phyloP scores from a whole-genome alignment of 2,329 filamentous ascomycete species.

The Magnaporthiopsis rhizophila region DNA sequence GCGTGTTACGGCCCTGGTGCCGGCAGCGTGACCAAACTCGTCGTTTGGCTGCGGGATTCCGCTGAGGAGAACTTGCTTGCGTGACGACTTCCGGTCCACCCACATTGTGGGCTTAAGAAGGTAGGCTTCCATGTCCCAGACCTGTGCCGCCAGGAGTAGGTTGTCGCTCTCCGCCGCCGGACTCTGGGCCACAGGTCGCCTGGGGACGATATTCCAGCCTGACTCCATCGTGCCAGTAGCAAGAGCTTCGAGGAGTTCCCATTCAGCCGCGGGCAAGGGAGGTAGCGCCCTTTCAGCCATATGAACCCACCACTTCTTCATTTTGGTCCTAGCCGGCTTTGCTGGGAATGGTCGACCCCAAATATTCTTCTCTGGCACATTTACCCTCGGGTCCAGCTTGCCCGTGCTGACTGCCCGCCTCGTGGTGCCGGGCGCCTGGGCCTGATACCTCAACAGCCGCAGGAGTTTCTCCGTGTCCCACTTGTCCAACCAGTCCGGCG shows the following conservation, averaged over 20 bases:
- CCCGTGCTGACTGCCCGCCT: constrained; percentile 11
- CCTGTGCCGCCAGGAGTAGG: not conserved
- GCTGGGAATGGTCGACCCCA: constrained; percentile 40
- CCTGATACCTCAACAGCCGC: constrained; percentile 34
- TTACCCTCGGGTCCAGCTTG: constrained; percentile 23
- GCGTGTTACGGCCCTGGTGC: not conserved
- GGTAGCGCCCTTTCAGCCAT: constrained; percentile 40
- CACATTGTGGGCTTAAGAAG: constrained; percentile 4
- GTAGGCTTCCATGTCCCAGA: constrained; percentile 8
- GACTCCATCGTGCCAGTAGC: constrained; percentile 29
- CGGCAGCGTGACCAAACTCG: constrained; percentile 1
- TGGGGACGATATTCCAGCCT: constrained; percentile 30
- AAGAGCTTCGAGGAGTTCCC: constrained; percentile 44
- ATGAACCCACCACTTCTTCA: constrained; percentile 39
- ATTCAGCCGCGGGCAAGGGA: constrained; percentile 46
- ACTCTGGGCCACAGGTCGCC: constrained; percentile 23
- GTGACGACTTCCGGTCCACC: constrained; percentile 7
- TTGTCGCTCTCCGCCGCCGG: not conserved
- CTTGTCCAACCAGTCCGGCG: constrained; percentile 35
- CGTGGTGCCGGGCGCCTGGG: constrained; percentile 6
- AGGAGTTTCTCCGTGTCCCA: constrained; percentile 41
- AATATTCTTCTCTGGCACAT: constrained; percentile 34
- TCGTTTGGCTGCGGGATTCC: constrained; percentile 5
- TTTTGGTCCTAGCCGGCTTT: constrained; percentile 32
- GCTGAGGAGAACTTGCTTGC: not conserved